Evolutionary conservation across 495 filamentous ascomycete species (phyloP).

Genomic region (Mytilinidion resinicola): DNA sequence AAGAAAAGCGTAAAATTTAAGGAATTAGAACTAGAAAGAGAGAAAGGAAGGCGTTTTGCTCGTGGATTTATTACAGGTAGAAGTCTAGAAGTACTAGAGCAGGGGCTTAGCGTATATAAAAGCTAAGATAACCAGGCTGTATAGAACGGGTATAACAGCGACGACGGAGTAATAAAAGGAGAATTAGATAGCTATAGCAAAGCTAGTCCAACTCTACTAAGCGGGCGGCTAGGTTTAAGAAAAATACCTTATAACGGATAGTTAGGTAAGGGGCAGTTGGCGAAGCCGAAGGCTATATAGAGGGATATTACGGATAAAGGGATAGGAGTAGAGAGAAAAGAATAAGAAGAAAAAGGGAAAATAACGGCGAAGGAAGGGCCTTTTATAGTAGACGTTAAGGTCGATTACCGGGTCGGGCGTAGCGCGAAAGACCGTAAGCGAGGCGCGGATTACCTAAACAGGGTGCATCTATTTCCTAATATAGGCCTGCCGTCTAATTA

Average conservation of each 20-base stretch:
- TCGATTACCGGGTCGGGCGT: slow-evolving; percentile 12
- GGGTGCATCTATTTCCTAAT: too few species aligned
- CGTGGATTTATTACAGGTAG: not conserved
- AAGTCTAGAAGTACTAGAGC: not conserved
- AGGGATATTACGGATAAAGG: too few species aligned
- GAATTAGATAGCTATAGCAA: not conserved
- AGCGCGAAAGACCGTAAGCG: too few species aligned
- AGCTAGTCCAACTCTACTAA: not conserved
- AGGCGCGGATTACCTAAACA: too few species aligned
- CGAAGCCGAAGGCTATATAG: slow-evolving; percentile 1
- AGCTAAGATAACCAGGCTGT: not conserved
- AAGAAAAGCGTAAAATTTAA: too few species aligned
- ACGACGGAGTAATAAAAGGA: not conserved
- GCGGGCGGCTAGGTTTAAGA: slow-evolving; percentile 6
- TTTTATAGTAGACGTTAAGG: slow-evolving; percentile 18
- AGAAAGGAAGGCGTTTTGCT: too few species aligned
- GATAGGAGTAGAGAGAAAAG: slow-evolving; percentile 6
- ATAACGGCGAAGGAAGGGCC: slow-evolving; percentile 4
- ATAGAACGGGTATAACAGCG: not conserved
- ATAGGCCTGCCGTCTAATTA: too few species aligned
- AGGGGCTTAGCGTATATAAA: not conserved
- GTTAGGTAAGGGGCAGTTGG: slow-evolving; percentile 7
- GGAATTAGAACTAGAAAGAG: too few species aligned
- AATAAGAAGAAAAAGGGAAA: slow-evolving; percentile 11
- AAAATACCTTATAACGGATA: slow-evolving; percentile 9